These are phyloP conservation scores for Triglochin maritima DNA, from an alignment of 106 monocot genomes.

Conservation along the genomic window DNA sequence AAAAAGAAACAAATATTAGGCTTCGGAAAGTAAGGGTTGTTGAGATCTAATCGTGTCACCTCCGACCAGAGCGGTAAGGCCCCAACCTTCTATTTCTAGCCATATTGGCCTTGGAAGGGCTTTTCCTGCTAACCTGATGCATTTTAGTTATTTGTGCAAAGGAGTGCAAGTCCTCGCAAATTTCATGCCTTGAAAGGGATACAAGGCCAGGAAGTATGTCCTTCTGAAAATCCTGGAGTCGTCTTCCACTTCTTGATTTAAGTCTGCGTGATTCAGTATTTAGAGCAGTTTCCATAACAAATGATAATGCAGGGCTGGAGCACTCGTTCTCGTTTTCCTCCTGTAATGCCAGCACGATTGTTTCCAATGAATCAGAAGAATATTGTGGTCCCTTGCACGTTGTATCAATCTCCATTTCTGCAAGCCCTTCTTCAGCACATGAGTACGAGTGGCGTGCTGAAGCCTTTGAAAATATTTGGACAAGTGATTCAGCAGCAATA, in stretches of 20 bases:
- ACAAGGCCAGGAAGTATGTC: constrained; percentile 77
- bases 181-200: constrained; percentile 71
- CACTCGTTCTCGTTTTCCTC: constrained; percentile 28
- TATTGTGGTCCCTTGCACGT: constrained; percentile 11
- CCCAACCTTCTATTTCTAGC: constrained; percentile 4
- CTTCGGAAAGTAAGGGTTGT: no score
- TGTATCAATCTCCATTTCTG: constrained; percentile 1
- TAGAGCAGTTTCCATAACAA: constrained; percentile 2
- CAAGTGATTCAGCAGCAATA: constrained; percentile 42
- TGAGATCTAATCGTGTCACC: constrained; percentile 1
- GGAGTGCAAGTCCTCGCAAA: constrained; percentile 70
- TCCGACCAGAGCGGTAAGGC: constrained; percentile 11
- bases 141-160: constrained; percentile 20
- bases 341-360: constrained; percentile 32
- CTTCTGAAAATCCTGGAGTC: constrained; percentile 63
- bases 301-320: background rate
- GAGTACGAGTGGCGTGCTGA: background rate
- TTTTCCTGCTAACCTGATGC: constrained; percentile 31
- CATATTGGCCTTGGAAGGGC: constrained; percentile 12
- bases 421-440: background rate
- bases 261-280: constrained; percentile 12
- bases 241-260: constrained; percentile 47
- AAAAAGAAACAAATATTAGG: no score
- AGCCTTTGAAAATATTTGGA: constrained; percentile 19
- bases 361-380: constrained; percentile 65